A percentile compares a stretch with the other conserved stretches of the same genome.
phyloP scores from a whole-genome alignment of 2,329 filamentous ascomycete species.

The Monosporascus sp. region DNA sequence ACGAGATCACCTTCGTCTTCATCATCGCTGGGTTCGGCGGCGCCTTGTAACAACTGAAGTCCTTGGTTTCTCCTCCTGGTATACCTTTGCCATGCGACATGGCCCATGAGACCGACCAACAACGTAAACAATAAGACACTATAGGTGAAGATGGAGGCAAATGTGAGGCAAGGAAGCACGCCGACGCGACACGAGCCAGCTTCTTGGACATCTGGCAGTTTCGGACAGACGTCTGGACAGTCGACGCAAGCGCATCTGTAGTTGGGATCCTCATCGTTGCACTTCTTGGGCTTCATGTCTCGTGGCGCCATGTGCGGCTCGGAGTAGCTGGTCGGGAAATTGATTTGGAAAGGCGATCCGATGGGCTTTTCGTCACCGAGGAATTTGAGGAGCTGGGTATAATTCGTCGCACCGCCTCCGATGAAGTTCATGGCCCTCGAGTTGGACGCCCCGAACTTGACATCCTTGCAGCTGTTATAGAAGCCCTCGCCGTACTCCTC shows the following conservation, averaged over 20 bases:
- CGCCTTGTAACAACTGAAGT: conserved; percentile 80
- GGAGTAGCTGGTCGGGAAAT: conserved; percentile 65
- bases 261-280: conserved; percentile 80
- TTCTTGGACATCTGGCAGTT: conserved; percentile 69
- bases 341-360: conserved; percentile 97
- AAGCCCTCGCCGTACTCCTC: conserved; percentile 80
- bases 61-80: conserved; percentile 72
- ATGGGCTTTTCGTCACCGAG: conserved; percentile 85
- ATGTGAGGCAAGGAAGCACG: conserved; percentile 84
- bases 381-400: conserved; percentile 81
- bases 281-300: conserved; percentile 71
- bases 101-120: conserved; percentile 62
- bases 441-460: conserved; percentile 95
- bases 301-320: conserved; percentile 68
- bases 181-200: conserved; percentile 75
- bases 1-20: conserved; percentile 89
- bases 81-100: conserved; percentile 70
- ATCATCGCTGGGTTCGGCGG: conserved; percentile 75
- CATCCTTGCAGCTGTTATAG: conserved; percentile 97
- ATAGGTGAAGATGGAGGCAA: conserved; percentile 85
- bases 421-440: conserved; percentile 94
- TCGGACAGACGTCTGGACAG: conserved; percentile 79
- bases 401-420: conserved; percentile 89
- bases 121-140: conserved; percentile 66
- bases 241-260: conserved; percentile 93